Percentiles rank a stretch among this genome's conserved stretches.
Conservation (phyloP, 805 yeast genomes). For the Wickerhamomyces rabaulensis region DNA sequence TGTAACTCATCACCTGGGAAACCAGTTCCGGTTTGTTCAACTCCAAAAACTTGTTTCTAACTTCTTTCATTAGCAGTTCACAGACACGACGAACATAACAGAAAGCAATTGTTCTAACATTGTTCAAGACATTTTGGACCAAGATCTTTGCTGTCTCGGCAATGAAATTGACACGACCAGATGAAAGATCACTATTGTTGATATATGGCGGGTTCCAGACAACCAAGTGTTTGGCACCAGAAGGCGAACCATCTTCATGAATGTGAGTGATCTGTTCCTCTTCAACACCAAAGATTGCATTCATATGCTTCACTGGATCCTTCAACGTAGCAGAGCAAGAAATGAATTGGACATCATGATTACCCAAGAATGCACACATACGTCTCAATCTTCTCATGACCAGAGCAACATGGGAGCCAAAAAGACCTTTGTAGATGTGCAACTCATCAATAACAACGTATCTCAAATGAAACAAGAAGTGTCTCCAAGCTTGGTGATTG, state of each 20-base stretch:
- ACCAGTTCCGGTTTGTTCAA: conserved; percentile 39
- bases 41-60: conserved; percentile 48
- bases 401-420: conserved; percentile 88
- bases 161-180: conserved; percentile 66
- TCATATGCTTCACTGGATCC: conserved; percentile 69
- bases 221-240: conserved; percentile 67
- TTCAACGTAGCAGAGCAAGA: conserved; percentile 93
- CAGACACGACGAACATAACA: conserved; percentile 84
- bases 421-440: conserved; percentile 84
- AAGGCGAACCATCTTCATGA: conserved; percentile 82
- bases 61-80: conserved; percentile 82
- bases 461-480: conserved; percentile 57
- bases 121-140: conserved; percentile 55
- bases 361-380: conserved; percentile 49
- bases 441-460: conserved; percentile 80
- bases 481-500: conserved; percentile 65
- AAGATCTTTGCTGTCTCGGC: conserved; percentile 72
- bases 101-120: conserved; percentile 81
- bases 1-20: conserved; percentile 79
- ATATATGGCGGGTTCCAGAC: conserved; percentile 82
- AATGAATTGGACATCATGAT: conserved; percentile 55
- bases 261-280: conserved; percentile 49
- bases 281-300: conserved; percentile 65
- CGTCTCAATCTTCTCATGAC: conserved; percentile 78
- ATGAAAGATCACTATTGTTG: conserved; percentile 49